Evolutionary conservation across 1,139 yeast genomes (phyloP), one percentile per base, ranked within the genome.

Genomic region (Blastobotrys apis): DNA sequence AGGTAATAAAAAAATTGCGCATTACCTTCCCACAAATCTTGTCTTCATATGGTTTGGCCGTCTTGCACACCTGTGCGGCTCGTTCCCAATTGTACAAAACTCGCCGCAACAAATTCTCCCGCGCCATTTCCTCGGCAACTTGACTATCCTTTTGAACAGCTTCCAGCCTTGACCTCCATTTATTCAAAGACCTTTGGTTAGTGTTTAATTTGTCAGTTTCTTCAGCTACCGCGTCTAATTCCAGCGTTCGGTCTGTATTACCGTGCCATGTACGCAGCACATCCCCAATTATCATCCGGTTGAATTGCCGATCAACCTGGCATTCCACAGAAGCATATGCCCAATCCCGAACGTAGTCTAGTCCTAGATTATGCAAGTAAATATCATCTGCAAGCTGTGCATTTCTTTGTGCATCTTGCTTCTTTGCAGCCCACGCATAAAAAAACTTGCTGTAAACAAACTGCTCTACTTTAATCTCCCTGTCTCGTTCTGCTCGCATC

Each of bases 321-420:
- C 8, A 4, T n/a, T 39, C 46, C 5, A 43, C 17, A 4, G 46
- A 37, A 9, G 39, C 33, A 16, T 41, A 32, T 8, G 35, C 36
- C 54, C 54, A 51, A 27, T 38, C 33, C 16, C 31, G 44, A 4
- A 45, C 8, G 17, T 21, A 17, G 15, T 37, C 25, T 17, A 26
- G 17, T 13, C 31, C 22, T 13, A 32, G 29, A 16, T 29, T 36
- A 4, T 37, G 29, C 10, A 32, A 23, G 15, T 12, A 9, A 3
- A 41, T 21, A 32, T 44, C 33, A 21, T 35, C 44, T 9, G 51
- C 53, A 13, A 47, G 26, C n/a, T 30, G 19, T 6, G 31, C 19
- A 20, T 35, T 16, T 5, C 35, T 21, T 2, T 31, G 29, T 19
- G 23, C 23, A 15, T 37, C 41, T 12, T 41, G 17, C 8, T 40